Conservation (phyloP, 495 filamentous ascomycete genomes). For the Pyrenopolyporus hunteri region DNA sequence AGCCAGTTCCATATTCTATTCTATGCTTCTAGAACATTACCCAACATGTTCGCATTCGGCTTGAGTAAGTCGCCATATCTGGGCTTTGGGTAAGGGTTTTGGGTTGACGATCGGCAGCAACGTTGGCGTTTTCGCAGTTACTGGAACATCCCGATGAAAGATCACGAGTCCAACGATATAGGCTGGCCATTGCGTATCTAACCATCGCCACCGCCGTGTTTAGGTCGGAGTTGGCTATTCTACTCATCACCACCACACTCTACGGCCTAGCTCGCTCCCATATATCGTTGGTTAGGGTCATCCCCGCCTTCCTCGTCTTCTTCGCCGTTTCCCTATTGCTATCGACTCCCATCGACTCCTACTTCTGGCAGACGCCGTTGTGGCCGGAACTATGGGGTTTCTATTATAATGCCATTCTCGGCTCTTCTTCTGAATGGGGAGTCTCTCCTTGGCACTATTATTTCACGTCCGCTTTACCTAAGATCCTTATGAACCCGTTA, state of each 20-base stretch:
- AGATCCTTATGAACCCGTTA: slow-evolving; percentile 81
- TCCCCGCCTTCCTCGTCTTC: slow-evolving; percentile 72
- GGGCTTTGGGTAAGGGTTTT: neutral
- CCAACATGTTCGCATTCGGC: slow-evolving; percentile 96
- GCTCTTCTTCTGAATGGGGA: slow-evolving; percentile 82
- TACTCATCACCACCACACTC: slow-evolving; percentile 65
- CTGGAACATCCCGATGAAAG: slow-evolving; percentile 58
- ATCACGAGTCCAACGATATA: slow-evolving; percentile 47
- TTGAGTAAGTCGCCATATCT: slow-evolving; percentile 60
- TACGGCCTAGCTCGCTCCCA: slow-evolving; percentile 63
- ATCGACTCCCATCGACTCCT: slow-evolving; percentile 80
- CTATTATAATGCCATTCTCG: slow-evolving; percentile 86
- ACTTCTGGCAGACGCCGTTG: slow-evolving; percentile 86
- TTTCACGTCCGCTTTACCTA: slow-evolving; percentile 78
- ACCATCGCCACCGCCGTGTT: slow-evolving; percentile 86
- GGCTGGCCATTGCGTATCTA: slow-evolving; percentile 70
- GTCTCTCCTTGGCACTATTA: slow-evolving; percentile 85
- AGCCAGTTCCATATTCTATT: slow-evolving; percentile 93
- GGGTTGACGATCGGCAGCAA: slow-evolving; percentile 55
- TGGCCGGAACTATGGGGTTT: slow-evolving; percentile 95
- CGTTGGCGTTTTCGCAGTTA: slow-evolving; percentile 71
- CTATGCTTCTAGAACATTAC: slow-evolving; percentile 90
- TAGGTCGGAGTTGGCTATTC: slow-evolving; percentile 85
- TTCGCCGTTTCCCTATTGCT: slow-evolving; percentile 63
- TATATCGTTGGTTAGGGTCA: slow-evolving; percentile 63